phyloP scores from a whole-genome alignment of 23 red algal genomes.

The Gracilariopsis chorda region DNA sequence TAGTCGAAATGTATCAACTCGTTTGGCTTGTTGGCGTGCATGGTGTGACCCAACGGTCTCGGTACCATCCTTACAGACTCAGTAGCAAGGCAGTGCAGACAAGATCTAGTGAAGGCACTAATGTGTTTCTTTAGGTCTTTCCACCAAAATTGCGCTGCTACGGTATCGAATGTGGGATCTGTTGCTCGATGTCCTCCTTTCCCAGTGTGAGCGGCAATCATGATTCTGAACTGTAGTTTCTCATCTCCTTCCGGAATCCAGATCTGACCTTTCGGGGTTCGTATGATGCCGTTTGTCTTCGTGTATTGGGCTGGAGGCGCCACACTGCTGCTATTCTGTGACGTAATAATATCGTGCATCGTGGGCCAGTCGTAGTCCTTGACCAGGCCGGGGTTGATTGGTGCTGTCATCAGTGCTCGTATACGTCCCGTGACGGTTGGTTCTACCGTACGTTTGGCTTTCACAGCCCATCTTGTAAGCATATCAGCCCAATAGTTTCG shows the following conservation, averaged over 20 bases:
- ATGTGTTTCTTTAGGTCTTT: background rate
- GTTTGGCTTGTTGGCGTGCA: background rate
- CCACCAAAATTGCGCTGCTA: background rate
- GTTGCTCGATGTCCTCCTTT: background rate
- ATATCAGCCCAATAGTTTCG: background rate
- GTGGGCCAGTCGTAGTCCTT: background rate
- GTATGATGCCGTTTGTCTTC: background rate
- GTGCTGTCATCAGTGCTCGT: background rate
- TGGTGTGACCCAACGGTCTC: background rate
- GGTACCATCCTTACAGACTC: background rate
- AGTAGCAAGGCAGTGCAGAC: background rate
- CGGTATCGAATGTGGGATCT: background rate
- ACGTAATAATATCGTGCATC: background rate
- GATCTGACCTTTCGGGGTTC: background rate
- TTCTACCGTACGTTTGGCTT: background rate
- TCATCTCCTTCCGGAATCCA: constrained; percentile 9
- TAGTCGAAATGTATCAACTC: background rate
- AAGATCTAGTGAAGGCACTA: background rate
- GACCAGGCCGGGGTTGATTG: background rate
- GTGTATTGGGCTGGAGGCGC: background rate
- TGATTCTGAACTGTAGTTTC: background rate
- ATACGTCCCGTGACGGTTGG: background rate
- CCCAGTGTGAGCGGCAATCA: constrained; percentile 22
- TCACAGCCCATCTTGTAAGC: background rate
- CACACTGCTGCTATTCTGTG: background rate